Conservation (phyloP, 2,329 filamentous ascomycete genomes). For the Curvularia sp. region DNA sequence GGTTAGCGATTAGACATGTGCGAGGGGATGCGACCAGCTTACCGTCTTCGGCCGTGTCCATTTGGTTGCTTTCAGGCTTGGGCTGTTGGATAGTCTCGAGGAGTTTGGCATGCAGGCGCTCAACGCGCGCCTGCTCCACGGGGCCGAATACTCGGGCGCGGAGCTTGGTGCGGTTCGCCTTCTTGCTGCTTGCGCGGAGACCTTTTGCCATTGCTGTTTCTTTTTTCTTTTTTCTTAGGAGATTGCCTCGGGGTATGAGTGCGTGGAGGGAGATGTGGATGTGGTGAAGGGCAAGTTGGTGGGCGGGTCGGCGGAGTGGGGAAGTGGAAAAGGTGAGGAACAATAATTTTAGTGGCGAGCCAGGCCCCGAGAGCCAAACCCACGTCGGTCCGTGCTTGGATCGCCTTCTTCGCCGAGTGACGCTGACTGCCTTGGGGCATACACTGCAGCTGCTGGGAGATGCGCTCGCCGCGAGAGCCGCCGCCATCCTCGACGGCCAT, state of each 20-base stretch:
- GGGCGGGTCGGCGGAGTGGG: conserved; percentile 12
- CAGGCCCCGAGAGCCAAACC: conserved; percentile 7
- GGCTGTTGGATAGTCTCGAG: conserved; percentile 80
- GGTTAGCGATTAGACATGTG: conserved; percentile 7
- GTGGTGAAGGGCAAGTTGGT: background rate
- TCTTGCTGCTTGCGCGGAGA: conserved; percentile 77
- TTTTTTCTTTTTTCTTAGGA: background rate
- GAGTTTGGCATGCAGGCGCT: conserved; percentile 85
- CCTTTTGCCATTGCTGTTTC: conserved; percentile 80
- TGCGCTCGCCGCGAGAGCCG: conserved; percentile 38
- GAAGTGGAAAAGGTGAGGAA: conserved; percentile 18
- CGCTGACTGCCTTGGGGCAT: conserved; percentile 39
- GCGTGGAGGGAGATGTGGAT: background rate
- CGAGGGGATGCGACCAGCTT: conserved; percentile 7
- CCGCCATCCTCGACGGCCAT: conserved; percentile 29
- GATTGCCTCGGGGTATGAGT: background rate
- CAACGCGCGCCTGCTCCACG: conserved; percentile 76
- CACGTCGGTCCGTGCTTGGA: conserved; percentile 25
- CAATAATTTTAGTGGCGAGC: conserved; percentile 37
- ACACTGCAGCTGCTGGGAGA: conserved; percentile 18
- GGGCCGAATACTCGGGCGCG: conserved; percentile 86
- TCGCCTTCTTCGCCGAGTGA: conserved; percentile 35
- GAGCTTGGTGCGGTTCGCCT: conserved; percentile 82
- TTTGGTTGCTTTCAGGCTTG: conserved; percentile 64
- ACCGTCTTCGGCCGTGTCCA: conserved; percentile 57